Percentiles rank a stretch among this genome's conserved stretches.
phyloP scores from a whole-genome alignment of 192 early-diverging fungal species.

The Jimgerdemannia flammicorona region DNA sequence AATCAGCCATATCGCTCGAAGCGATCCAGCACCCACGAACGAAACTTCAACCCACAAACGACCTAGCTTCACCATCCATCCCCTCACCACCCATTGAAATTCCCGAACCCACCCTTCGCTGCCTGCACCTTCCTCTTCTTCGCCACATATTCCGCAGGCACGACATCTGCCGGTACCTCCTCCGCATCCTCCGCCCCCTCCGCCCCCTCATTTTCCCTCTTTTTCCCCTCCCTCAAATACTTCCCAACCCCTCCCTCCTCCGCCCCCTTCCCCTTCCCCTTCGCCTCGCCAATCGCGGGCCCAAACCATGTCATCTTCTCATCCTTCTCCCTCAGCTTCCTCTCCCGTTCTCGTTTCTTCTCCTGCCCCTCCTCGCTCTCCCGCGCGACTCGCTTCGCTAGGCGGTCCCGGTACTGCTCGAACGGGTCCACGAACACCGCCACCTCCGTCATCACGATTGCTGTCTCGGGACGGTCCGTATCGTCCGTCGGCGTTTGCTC shows the following conservation, averaged over 20 bases:
- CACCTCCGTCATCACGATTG: conserved; percentile 72
- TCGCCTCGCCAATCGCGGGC: conserved; percentile 41
- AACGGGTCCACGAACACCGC: conserved; percentile 84
- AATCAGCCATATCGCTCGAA: too few species aligned
- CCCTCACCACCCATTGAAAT: background rate
- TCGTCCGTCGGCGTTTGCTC: conserved; percentile 71
- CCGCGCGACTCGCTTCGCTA: conserved; percentile 61
- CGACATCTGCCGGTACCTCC: background rate
- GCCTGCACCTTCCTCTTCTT: background rate
- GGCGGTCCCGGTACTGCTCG: conserved; percentile 63
- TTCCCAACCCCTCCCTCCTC: background rate
- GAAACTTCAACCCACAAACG: too few species aligned
- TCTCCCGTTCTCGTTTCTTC: conserved; percentile 31
- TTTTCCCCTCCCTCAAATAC: background rate
- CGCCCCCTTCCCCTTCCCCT: background rate
- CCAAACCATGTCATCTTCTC: conserved; percentile 76
- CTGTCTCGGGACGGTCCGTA: conserved; percentile 62
- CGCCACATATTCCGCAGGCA: conserved; percentile 14
- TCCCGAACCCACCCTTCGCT: background rate
- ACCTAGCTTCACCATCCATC: background rate
- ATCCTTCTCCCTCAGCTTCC: conserved; percentile 50
- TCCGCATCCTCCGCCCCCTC: background rate
- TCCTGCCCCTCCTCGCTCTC: conserved; percentile 35
- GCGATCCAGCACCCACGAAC: too few species aligned
- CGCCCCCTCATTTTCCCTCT: background rate